A percentile compares a stretch with the other conserved stretches of the same genome.
These are phyloP conservation scores for Eragrostis tef DNA, from an alignment of 202 grass and related monocot genomes.

Conservation along the genomic window DNA sequence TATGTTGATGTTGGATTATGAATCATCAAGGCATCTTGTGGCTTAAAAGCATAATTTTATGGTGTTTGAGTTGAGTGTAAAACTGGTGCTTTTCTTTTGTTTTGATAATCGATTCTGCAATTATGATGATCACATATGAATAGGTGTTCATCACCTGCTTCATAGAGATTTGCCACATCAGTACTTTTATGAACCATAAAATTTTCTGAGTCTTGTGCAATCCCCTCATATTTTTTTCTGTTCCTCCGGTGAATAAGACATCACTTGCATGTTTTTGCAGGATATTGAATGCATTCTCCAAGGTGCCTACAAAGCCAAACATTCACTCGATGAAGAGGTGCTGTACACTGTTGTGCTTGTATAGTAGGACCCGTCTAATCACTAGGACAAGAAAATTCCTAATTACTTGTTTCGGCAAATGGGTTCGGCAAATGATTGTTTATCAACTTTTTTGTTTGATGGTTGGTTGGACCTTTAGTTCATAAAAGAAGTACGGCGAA, in stretches of 20 bases:
- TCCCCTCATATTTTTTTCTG: not conserved
- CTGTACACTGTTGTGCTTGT: not conserved
- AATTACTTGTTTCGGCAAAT: not conserved
- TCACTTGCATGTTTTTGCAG: conserved; percentile 24
- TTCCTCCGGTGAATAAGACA: not conserved
- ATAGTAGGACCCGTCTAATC: not conserved
- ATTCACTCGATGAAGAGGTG: conserved; percentile 56
- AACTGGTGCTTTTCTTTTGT: not conserved
- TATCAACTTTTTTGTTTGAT: not conserved
- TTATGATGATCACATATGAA: not conserved
- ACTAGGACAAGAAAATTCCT: not conserved
- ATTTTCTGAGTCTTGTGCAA: not conserved
- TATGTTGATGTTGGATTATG: not conserved
- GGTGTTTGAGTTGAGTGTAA: not conserved
- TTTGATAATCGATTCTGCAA: not conserved
- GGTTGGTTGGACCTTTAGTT: not conserved
- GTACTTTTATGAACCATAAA: not conserved
- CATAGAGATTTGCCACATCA: not conserved
- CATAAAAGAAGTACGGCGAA: not conserved
- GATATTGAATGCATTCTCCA: conserved; percentile 70
- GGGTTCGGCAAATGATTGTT: not conserved
- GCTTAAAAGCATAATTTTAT: not conserved
- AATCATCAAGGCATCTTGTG: not conserved
- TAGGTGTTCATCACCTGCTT: not conserved
- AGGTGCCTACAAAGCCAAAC: conserved; percentile 57